phyloP scores from a whole-genome alignment of 345 rosid genomes.

The Anastatica hierochuntica region DNA sequence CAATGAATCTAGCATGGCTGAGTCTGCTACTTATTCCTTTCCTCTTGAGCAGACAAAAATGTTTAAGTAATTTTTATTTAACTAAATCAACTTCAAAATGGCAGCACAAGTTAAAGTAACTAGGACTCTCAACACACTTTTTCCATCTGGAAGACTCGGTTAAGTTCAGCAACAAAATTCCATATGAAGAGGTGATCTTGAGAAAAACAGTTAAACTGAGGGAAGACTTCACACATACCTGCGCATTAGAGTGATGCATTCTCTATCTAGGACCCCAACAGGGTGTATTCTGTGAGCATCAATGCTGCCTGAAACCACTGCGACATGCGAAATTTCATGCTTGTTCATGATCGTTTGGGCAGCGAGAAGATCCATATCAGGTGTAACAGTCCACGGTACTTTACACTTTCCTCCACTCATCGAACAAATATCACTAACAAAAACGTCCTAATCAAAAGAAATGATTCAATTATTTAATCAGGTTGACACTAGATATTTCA shows the following conservation, averaged over 20 bases:
- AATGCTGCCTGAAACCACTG: constrained; percentile 51
- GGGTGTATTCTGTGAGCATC: constrained; percentile 36
- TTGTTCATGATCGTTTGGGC: constrained; percentile 48
- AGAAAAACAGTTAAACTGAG: not conserved
- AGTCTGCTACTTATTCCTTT: not conserved
- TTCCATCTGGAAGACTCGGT: not conserved
- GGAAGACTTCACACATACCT: constrained; percentile 30
- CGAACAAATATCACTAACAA: constrained; percentile 58
- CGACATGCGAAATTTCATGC: constrained; percentile 45
- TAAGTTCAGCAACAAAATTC: not conserved
- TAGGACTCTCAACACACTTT: not conserved
- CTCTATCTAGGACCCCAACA: constrained; percentile 77
- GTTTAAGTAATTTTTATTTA: not conserved
- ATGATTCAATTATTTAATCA: not conserved
- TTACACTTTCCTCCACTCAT: constrained; percentile 36
- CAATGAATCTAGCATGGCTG: not conserved
- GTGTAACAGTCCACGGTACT: constrained; percentile 60
- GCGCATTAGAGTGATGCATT: constrained; percentile 59
- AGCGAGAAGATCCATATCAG: constrained; percentile 66
- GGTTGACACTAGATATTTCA: not conserved
- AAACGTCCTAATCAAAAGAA: constrained; percentile 38
- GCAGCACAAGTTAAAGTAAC: not conserved
- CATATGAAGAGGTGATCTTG: not conserved
- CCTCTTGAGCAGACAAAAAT: not conserved
- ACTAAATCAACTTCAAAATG: not conserved